Evolutionary conservation across 371 early-diverging fungal genomes (phyloP).

Genomic region (Rhizomucor miehei): DNA sequence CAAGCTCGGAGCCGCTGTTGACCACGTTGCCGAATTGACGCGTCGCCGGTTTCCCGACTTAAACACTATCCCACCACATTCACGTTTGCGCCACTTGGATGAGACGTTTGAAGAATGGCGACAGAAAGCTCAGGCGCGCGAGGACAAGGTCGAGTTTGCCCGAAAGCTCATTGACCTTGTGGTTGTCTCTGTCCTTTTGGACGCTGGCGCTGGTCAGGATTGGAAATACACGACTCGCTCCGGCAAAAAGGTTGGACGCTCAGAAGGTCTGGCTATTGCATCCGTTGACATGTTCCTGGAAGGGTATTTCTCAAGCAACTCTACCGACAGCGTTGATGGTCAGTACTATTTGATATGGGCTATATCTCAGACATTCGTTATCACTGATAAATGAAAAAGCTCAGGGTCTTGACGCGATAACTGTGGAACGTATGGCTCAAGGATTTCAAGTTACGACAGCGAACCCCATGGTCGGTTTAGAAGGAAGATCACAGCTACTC

Average conservation of each 20-base stretch:
- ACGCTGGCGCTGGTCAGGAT: constrained; percentile 88
- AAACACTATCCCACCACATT: constrained; percentile 78
- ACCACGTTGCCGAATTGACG: constrained; percentile 66
- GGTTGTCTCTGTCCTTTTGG: constrained; percentile 87
- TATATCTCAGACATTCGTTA: not conserved
- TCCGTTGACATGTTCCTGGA: constrained; percentile 82
- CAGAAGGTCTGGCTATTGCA: constrained; percentile 90
- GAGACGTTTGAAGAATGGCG: constrained; percentile 51
- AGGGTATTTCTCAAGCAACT: constrained; percentile 72
- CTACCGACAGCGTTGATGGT: constrained; percentile 73
- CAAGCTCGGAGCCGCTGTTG: constrained; percentile 63
- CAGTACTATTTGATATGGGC: constrained; percentile 16
- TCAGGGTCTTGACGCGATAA: constrained; percentile 53
- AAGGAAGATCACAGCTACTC: constrained; percentile 75
- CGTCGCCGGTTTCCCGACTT: constrained; percentile 66
- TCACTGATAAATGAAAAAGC: constrained; percentile 28
- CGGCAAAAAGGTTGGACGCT: constrained; percentile 54
- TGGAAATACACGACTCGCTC: constrained; percentile 68
- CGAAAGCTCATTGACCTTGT: constrained; percentile 82
- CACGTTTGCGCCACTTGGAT: constrained; percentile 86
- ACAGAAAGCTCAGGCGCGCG: constrained; percentile 16
- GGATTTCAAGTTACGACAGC: constrained; percentile 80
- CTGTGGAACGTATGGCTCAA: constrained; percentile 54
- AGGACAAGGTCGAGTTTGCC: constrained; percentile 54
- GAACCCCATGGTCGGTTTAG: constrained; percentile 83